Conservation (phyloP, 495 filamentous ascomycete species). For the Neurospora intermedia region DNA sequence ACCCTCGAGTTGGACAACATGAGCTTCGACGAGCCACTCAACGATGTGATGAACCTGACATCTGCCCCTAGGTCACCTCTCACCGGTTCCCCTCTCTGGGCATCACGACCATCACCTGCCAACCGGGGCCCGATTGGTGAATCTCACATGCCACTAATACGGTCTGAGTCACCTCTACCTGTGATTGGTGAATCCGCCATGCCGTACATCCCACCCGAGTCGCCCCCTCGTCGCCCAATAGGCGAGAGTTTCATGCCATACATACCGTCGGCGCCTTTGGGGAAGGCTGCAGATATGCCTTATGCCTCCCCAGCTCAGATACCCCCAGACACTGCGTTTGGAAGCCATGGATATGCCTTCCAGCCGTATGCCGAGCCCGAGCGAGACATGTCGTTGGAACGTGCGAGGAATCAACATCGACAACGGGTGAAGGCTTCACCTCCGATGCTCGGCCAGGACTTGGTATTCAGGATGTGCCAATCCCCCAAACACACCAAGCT, state of each 20-base stretch:
- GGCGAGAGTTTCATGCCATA: conserved; percentile 29
- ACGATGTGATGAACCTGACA: conserved; percentile 32
- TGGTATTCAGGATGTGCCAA: conserved; percentile 62
- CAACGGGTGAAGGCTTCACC: conserved; percentile 46
- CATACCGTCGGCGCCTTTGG: conserved; percentile 24
- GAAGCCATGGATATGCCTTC: conserved; percentile 21
- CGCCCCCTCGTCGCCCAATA: conserved; percentile 20
- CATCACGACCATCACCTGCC: conserved; percentile 10
- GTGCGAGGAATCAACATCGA: conserved; percentile 23
- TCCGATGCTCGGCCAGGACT: conserved; percentile 73
- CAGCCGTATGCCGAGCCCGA: conserved; percentile 22
- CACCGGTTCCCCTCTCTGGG: conserved; percentile 18
- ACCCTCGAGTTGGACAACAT: conserved; percentile 32
- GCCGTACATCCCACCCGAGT: conserved; percentile 18
- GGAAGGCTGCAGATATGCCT: conserved; percentile 23
- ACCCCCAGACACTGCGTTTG: conserved; percentile 21
- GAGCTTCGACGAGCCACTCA: conserved; percentile 32
- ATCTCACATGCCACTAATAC: conserved; percentile 27
- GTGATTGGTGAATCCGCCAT: conserved; percentile 23
- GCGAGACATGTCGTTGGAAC: conserved; percentile 30
- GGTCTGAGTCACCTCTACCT: conserved; percentile 27
- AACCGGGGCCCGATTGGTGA: conserved; percentile 26
- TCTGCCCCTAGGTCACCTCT: conserved; percentile 23
- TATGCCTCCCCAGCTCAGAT: conserved; percentile 19
- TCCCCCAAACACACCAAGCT: conserved; percentile 75